phyloP scores from a whole-genome alignment of 75 land plant genomes.

The Pseudotsuga menziesii region DNA sequence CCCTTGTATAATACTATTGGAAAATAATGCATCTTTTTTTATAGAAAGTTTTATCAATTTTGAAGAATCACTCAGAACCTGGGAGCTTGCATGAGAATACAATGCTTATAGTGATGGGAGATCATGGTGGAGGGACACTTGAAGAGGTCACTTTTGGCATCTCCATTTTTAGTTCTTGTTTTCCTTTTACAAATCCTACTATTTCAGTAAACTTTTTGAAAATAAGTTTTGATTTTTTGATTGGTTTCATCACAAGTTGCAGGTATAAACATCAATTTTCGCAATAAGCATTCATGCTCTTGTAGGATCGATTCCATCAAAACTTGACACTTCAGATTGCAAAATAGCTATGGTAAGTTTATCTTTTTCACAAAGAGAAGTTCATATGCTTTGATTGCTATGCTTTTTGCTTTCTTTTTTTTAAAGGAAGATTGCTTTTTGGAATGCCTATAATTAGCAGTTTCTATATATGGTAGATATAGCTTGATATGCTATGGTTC shows the following conservation, averaged over 20 bases:
- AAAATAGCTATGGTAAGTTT: constrained; percentile 32
- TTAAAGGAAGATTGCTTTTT: too few species aligned
- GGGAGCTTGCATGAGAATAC: constrained; percentile 88
- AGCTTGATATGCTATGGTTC: too few species aligned
- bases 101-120: constrained; percentile 89
- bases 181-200: neutral
- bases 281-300: constrained; percentile 55
- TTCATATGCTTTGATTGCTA: neutral
- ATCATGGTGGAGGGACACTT: constrained; percentile 95
- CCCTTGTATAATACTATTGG: neutral
- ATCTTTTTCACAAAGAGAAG: constrained; percentile 5
- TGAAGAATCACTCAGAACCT: constrained; percentile 63
- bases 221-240: neutral
- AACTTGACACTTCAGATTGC: constrained; percentile 41
- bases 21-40: constrained; percentile 9
- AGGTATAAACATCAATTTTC: constrained; percentile 84
- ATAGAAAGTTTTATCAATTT: constrained; percentile 68
- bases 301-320: constrained; percentile 33
- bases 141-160: constrained; percentile 67
- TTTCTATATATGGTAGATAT: too few species aligned
- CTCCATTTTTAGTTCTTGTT: neutral
- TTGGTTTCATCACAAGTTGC: constrained; percentile 7
- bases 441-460: too few species aligned
- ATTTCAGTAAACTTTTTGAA: neutral
- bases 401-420: too few species aligned